Evolutionary conservation across 306 rosid species (phyloP), one percentile per base, ranked within the genome.

Genomic region (Castanea crenata): DNA sequence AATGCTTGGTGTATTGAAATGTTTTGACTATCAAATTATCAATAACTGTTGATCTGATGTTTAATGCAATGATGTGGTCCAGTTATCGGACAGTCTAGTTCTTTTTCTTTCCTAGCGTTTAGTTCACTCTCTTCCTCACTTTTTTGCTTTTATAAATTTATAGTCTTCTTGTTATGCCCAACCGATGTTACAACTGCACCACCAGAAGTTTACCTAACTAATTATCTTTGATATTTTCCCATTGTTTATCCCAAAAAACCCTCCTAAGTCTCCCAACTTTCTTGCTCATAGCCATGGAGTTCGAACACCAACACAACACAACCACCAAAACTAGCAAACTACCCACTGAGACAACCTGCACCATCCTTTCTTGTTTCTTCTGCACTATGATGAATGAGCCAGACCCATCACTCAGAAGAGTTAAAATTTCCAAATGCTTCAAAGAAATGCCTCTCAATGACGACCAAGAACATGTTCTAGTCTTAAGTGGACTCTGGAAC

Each of bases 401-500:
- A 44, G 83, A 71, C 80, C 74, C 89, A 73, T 75, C 86, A 46
- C 73, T 77, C 57, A 81, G 89, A 81, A 75, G 68, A 35, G 59
- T 74, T 1, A 87, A 84, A 77, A 81, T 90, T 73, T 64, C 64
- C 62, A 77, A 68, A 71, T 75, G 79, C 87, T 90, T 90, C 82
- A 79, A 81, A 79, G 81, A 88, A 74, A 82, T 90, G 81, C 91
- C 93, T 75, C 80, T 44, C 51, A 76, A 51, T 49, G 81, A 90
- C 49, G 80, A 85, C 84, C 87, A 81, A 38, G 87, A 86, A 62
- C 89, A 85, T 31, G 80, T 92, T 56, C 83, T 92, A 1, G 84
- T 80, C 5, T 71, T 92, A 23, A 87, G 82, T 69, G 80, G 86
- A 32, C 86, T 92, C 8, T 88, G 97, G 92, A 92, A 80, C 78